Base-by-base conservation (phyloP, 371 early-diverging fungal species). In the Mortierella sp. region DNA sequence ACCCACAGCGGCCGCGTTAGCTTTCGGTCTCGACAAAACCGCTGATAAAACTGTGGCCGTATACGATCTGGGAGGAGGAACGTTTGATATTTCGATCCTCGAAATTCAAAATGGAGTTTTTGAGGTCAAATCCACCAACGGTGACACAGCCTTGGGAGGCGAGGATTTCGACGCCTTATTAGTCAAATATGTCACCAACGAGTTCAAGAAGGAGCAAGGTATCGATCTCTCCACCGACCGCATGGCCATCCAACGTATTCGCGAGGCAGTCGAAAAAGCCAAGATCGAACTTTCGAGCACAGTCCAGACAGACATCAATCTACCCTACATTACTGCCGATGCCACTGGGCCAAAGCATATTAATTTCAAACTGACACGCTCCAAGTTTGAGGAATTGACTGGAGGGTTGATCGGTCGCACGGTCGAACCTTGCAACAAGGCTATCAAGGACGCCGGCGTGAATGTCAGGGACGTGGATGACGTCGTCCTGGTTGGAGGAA, bases 61-160 rank as follows among this genome's bases (percentile, higher is more conserved):
- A n/a, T 99, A 96, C 89, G 99, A 99, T 92, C 91, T 99, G 72
- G 99, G 99, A 63, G 99, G 99, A 84, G 99, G 99, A 75, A 99
- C 99, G 5, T 99, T 99, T 88, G 99, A 99, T 96, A 95, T 99
- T 84, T 97, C 98, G 39, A 95, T 99, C 73, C 89, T 99, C 24
- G 98, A 98, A 85, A 94, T 99, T 77, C 96, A 97, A 77, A 93
- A 96, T 84, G 99, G 99, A 72, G 97, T 99, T 35, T 99, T 99
- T 80, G 99, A 99, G 88, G 98, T 98, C 83, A 97, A 97, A 88
- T 93, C 96, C 30, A 98, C 98, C 75, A 96, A 96, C 83, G 98
- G 98, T 77, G 97, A 98, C 87, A 98, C 97, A 9, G 97, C 97
- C 79, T 87, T 99, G 39, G 99, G 99, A 77, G 99, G 99, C 68